Base-by-base conservation (phyloP, 495 filamentous ascomycete genomes). In the Penicillium paradoxum region DNA sequence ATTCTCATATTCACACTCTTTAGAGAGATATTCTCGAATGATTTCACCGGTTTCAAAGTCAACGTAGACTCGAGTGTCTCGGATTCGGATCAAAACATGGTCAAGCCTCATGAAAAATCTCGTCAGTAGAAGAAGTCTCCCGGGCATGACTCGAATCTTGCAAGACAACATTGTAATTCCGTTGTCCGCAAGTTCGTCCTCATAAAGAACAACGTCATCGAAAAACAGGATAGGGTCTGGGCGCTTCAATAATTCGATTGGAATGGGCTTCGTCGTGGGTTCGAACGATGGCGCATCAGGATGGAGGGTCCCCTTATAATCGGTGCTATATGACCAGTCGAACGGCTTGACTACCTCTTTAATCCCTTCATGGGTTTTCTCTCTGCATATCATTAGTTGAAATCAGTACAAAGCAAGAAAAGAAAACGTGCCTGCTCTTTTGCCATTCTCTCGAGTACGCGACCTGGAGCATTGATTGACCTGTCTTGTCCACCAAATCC, bases 101-200 rank as follows among this genome's bases (percentile, higher is more conserved):
- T 98, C 93, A 34, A 98, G 74, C 54, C 93, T 77, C 84, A 98
- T 87, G 73, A 95, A 98, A 67, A 96, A 86, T n/a, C 95, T 77
- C 41, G 79, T 82, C 9, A 98, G 78, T 33, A 97, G 75, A 47
- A 98, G 78, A 63, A 97, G 80, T 38, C 93, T 75, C 50, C 82
- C 80, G 29, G 88, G 88, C 89, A 97, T 96, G 42, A 96, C 93
- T 42, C 93, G 78, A 40, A 97, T 72, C 74, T 97, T 97, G 72
- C 86, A 86, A 21, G 83, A 91, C 10, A 95, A 67, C 67, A 96
- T 79, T 6, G 90, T 83, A 54, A 97, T 92, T 22, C 93, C 93
- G 67, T 98, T 98, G 66, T 98, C 93, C 36, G 96, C 93, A 49
- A 98, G 81, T 72, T 98, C 93, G 69, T 95, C 91, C 73, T 97